phyloP scores from a whole-genome alignment of 192 early-diverging fungal genomes.

The Thamnidium elegans region DNA sequence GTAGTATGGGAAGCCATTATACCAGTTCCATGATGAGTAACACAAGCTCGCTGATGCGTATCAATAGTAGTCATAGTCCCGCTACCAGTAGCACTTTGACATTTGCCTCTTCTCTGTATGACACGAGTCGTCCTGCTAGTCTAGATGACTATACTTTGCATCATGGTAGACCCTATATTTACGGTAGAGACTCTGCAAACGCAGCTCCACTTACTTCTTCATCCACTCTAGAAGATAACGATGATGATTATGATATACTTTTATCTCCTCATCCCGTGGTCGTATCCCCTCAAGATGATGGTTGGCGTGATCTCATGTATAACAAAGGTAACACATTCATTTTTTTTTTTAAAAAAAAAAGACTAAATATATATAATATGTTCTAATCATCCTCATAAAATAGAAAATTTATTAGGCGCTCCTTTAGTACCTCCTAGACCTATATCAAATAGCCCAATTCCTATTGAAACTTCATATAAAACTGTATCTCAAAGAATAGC shows the following conservation, averaged over 20 bases:
- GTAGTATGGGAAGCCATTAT: slow-evolving; percentile 17
- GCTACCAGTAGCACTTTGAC: not conserved
- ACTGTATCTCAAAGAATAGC: too few species aligned
- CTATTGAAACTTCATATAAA: too few species aligned
- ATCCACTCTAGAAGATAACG: slow-evolving; percentile 6
- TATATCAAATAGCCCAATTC: too few species aligned
- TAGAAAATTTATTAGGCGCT: too few species aligned
- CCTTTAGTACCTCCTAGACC: too few species aligned
- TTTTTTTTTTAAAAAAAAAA: too few species aligned
- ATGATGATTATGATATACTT: not conserved
- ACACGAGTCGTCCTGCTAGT: slow-evolving; percentile 14
- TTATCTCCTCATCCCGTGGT: not conserved
- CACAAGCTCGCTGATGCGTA: slow-evolving; percentile 10
- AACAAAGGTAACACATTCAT: too few species aligned
- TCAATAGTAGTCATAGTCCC: slow-evolving; percentile 5
- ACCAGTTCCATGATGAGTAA: slow-evolving; percentile 17
- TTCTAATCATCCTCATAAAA: too few species aligned
- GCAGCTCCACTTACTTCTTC: slow-evolving; percentile 4
- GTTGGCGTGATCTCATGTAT: not conserved
- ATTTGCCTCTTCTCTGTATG: not conserved
- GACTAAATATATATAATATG: too few species aligned
- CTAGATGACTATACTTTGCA: not conserved
- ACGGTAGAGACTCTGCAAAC: not conserved
- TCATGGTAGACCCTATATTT: slow-evolving; percentile 5
- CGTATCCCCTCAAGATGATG: not conserved